phyloP scores from a whole-genome alignment of 306 rosid species.

The Carpinus fangiana region DNA sequence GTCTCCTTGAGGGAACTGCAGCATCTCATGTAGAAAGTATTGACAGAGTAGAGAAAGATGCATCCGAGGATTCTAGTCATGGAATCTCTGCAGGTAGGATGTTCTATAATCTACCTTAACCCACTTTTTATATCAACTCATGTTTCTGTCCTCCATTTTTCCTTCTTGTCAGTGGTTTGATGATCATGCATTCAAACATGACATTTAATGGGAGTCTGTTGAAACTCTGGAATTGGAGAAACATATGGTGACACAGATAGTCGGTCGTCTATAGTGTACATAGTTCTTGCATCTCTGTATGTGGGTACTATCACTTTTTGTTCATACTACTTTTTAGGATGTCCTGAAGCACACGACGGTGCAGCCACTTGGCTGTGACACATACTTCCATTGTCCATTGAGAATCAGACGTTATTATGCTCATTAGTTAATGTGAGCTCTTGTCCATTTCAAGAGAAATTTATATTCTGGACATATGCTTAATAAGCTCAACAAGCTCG shows the following conservation, averaged over 20 bases:
- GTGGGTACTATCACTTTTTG: no score
- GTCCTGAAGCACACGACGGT: no score
- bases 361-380: no score
- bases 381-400: no score
- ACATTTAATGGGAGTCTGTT: not conserved
- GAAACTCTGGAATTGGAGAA: slow-evolving; percentile 18
- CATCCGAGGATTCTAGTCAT: slow-evolving; percentile 36
- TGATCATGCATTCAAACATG: not conserved
- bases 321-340: no score
- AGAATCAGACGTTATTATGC: not conserved
- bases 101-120: not conserved
- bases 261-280: no score
- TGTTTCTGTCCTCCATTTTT: slow-evolving; percentile 18
- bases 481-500: not conserved
- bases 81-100: slow-evolving; percentile 42
- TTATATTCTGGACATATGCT: not conserved
- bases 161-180: slow-evolving; percentile 19
- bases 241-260: not conserved
- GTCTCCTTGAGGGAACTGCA: slow-evolving; percentile 74
- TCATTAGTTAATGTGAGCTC: not conserved
- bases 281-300: no score
- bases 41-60: slow-evolving; percentile 53
- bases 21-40: slow-evolving; percentile 48
- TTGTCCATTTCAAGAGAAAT: not conserved
- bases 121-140: slow-evolving; percentile 14